A percentile compares a stretch with the other conserved stretches of the same genome.
Evolutionary conservation across 1,284 basidiomycete genomes (phyloP).

Genomic region (Phlebopus sp.): DNA sequence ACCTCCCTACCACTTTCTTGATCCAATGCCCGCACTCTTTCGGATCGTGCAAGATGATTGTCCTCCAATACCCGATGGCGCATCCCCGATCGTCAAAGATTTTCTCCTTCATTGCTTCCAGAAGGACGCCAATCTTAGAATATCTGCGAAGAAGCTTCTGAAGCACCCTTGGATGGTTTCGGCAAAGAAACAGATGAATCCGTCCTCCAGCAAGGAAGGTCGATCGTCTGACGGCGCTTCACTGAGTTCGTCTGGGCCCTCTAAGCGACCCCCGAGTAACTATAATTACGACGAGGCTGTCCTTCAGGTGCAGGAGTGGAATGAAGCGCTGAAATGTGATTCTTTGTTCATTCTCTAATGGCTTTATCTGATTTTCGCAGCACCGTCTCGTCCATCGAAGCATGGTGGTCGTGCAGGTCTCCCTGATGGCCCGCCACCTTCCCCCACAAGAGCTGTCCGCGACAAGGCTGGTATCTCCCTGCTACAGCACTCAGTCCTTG

Average conservation of each 20-base stretch:
- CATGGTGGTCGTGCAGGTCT: conserved; percentile 46
- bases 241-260: conserved; percentile 32
- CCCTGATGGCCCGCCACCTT: conserved; percentile 35
- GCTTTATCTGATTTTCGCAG: conserved; percentile 36
- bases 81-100: conserved; percentile 92
- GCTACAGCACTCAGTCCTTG: conserved; percentile 32
- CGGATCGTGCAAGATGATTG: conserved; percentile 97
- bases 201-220: conserved; percentile 40
- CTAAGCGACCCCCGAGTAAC: conserved; percentile 61
- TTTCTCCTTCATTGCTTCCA: conserved; percentile 98
- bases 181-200: conserved; percentile 70
- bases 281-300: conserved; percentile 94
- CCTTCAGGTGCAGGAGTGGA: conserved; percentile 96
- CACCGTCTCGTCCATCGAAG: conserved; percentile 61
- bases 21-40: conserved; percentile 98
- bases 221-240: conserved; percentile 25
- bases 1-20: conserved; percentile 93
- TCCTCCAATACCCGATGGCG: conserved; percentile 93
- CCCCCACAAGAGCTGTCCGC: conserved; percentile 38
- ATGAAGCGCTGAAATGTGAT: conserved; percentile 88
- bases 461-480: conserved; percentile 29
- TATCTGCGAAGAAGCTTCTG: conserved; percentile 90
- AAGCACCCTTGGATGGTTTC: conserved; percentile 95
- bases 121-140: conserved; percentile 92
- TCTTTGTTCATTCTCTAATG: conserved; percentile 9